Evolutionary conservation across 805 yeast genomes (phyloP).

Genomic region (Teunomyces kruisii): DNA sequence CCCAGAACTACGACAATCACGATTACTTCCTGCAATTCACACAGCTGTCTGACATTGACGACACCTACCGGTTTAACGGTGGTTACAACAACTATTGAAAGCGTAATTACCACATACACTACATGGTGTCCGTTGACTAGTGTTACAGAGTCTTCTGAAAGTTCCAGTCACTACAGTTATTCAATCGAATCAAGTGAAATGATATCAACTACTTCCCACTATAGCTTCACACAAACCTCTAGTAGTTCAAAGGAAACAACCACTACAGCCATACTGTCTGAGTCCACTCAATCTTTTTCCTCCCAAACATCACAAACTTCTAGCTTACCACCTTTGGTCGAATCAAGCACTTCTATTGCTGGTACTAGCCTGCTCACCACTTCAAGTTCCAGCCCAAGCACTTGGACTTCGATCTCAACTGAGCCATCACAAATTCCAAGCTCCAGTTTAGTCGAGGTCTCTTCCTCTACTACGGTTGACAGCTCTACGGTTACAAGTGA

Average conservation of each 20-base stretch:
- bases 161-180: neutral
- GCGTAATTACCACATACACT: neutral
- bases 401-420: neutral
- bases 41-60: neutral
- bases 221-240: too few species aligned
- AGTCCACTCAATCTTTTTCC: neutral
- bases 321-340: neutral
- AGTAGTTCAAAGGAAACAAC: too few species aligned
- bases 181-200: too few species aligned
- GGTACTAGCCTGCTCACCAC: neutral
- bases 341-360: neutral
- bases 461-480: neutral
- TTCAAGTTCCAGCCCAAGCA: neutral
- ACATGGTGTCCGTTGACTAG: neutral
- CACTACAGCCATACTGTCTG: neutral
- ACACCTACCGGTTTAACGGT: neutral
- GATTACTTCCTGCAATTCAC: neutral
- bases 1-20: neutral
- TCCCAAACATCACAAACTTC: neutral
- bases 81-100: neutral
- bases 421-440: neutral
- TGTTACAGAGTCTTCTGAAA: neutral
- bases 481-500: neutral
- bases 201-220: too few species aligned
- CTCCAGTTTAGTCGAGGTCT: neutral